These are phyloP conservation scores for Geotrichum macrosporum DNA, from an alignment of 1,139 yeast species.

Conservation along the genomic window DNA sequence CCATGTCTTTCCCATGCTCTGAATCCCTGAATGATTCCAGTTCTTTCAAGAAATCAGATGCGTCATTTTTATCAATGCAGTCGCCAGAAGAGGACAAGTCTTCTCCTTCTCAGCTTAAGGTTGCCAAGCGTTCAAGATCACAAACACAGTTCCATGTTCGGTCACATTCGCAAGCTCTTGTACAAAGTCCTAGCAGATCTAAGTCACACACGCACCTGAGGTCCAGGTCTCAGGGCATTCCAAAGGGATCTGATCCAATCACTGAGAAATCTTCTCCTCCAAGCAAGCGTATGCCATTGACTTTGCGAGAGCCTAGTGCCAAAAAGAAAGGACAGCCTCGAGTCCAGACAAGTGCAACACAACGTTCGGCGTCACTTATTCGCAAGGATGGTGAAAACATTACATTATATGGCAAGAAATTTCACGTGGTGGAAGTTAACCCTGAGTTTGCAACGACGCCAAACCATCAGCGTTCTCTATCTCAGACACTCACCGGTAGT, in stretches of 20 bases:
- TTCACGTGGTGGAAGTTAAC: conserved; percentile 37
- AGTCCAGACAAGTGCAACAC: conserved; percentile 13
- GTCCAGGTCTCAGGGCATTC: conserved; percentile 8
- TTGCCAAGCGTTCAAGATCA: conserved; percentile 10
- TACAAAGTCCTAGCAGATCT: not conserved
- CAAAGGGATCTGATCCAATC: not conserved
- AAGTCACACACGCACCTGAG: conserved; percentile 1
- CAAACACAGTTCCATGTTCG: conserved; percentile 1
- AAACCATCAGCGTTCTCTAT: conserved; percentile 7
- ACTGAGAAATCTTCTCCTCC: not conserved
- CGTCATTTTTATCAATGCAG: not conserved
- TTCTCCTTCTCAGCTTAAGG: not conserved
- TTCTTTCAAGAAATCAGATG: not conserved
- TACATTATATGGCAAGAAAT: conserved; percentile 35
- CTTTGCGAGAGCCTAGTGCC: conserved; percentile 11
- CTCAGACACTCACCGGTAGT: conserved; percentile 3
- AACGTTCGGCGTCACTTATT: conserved; percentile 31
- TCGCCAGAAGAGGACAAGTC: not conserved
- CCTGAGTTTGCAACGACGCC: conserved; percentile 30
- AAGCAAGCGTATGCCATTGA: conserved; percentile 15
- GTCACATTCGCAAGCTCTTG: conserved; percentile 9
- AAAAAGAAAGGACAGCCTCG: not conserved
- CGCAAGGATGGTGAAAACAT: conserved; percentile 32
- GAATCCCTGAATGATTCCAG: not conserved
- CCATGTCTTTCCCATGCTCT: not conserved